Percentiles rank a stretch among this genome's conserved stretches.
These are phyloP conservation scores for Epichloe typhina DNA, from an alignment of 2,329 filamentous ascomycete species.

Conservation along the genomic window DNA sequence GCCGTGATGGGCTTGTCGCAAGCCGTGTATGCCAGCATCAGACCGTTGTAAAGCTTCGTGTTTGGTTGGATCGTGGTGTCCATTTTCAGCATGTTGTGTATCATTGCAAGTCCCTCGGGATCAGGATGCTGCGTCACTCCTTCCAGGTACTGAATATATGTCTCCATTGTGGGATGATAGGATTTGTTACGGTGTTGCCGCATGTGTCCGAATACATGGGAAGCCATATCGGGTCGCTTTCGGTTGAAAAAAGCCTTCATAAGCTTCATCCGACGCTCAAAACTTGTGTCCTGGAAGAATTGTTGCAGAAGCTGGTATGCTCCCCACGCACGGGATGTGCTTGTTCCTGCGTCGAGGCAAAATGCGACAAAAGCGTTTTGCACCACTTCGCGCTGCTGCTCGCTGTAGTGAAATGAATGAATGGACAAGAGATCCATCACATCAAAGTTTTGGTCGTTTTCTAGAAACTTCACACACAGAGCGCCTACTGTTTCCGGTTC, in stretches of 20 bases:
- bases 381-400: constrained; percentile 54
- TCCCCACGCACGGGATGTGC: constrained; percentile 51
- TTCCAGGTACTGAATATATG: constrained; percentile 67
- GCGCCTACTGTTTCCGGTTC: constrained; percentile 62
- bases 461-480: constrained; percentile 61
- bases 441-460: constrained; percentile 63
- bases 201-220: constrained; percentile 86
- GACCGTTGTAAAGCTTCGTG: constrained; percentile 65
- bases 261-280: constrained; percentile 51
- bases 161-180: constrained; percentile 55
- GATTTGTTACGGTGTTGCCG: constrained; percentile 53
- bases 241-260: constrained; percentile 76
- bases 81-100: constrained; percentile 91
- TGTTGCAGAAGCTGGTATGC: constrained; percentile 53
- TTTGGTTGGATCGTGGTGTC: constrained; percentile 67
- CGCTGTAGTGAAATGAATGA: constrained; percentile 57
- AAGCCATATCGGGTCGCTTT: constrained; percentile 69
- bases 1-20: constrained; percentile 54
- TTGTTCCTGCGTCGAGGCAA: constrained; percentile 48
- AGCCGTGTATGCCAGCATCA: constrained; percentile 75
- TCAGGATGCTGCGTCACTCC: constrained; percentile 49
- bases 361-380: constrained; percentile 54
- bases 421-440: constrained; percentile 71
- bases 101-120: constrained; percentile 52
- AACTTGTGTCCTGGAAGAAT: constrained; percentile 53